Evolutionary conservation across 805 yeast species (phyloP), one percentile per base, ranked within the genome.

Genomic region (Alloascoidea africana): DNA sequence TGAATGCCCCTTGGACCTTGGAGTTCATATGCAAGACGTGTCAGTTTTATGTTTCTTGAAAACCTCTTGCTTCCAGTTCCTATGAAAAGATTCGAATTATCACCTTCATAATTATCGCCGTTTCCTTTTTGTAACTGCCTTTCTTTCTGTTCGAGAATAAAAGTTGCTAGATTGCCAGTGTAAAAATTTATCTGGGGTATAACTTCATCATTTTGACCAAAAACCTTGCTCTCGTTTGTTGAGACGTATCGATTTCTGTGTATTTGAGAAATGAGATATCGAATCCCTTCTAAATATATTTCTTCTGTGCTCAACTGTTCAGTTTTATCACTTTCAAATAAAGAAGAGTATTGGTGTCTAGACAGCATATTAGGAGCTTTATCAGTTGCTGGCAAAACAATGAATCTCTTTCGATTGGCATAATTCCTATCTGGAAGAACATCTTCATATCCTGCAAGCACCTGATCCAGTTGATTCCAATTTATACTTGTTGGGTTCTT

Each of bases 401-500:
- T 23, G n/a, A 23, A 23, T n/a, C 30, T 23, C 8, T 8, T n/a
- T 23, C 30, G 8, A 23, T 23, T 23, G 13, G 8, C 30, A 8
- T 23, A n/a, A 23, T n/a, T 23, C 14, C 66, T 72, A 6, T 74
- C 73, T 4, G 53, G 44, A 39, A 73, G 59, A 1, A 74, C 70
- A 45, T 85, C 95, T 18, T 79, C 86, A 52, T 78, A 82, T 2
- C 98, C 98, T 0, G 96, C 94, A n/a, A 87, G 55, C 16, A 72
- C 70, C 50, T 85, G 96, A 59, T 91, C 99, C 46, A 87, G 65
- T 43, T 76, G 80, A 47, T 87, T 87, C 98, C 98, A 91, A 43
- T 87, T 86, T 8, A 23, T 8, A 8, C n/a, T n/a, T 8, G 8
- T n/a, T n/a, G 8, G 13, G n/a, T 23, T 23, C 30, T 23, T 23